phyloP scores from a whole-genome alignment of 2,329 filamentous ascomycete genomes.

The Coniochaeta prunicola region DNA sequence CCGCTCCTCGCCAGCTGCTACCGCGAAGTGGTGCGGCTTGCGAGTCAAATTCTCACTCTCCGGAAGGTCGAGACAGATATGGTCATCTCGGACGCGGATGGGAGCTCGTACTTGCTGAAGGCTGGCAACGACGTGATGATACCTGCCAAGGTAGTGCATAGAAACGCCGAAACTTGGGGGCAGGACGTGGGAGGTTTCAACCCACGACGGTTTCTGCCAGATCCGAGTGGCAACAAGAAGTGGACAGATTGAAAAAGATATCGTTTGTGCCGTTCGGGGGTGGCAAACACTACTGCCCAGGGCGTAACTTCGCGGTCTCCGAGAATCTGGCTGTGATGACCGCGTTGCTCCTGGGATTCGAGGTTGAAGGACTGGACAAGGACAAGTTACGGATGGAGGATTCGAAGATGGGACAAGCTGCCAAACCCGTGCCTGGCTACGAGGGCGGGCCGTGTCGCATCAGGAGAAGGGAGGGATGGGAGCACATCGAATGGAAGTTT shows the following conservation, averaged over 20 bases:
- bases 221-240: conserved; percentile 20
- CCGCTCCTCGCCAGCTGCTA: conserved; percentile 1
- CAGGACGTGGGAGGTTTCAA: conserved; percentile 3
- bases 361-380: conserved; percentile 11
- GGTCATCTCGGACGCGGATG: not conserved
- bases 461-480: not conserved
- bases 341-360: conserved; percentile 21
- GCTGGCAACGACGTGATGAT: conserved; percentile 4
- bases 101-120: conserved; percentile 6
- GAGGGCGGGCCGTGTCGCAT: not conserved
- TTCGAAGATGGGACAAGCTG: conserved; percentile 1
- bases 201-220: conserved; percentile 1
- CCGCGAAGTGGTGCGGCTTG: conserved; percentile 1
- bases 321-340: conserved; percentile 24
- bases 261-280: conserved; percentile 25
- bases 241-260: conserved; percentile 12
- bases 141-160: conserved; percentile 2
- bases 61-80: not conserved
- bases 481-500: conserved; percentile 1
- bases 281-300: conserved; percentile 24
- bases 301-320: conserved; percentile 23
- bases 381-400: not conserved
- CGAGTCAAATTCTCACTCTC: not conserved
- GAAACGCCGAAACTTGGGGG: conserved; percentile 3
- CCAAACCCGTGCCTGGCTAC: not conserved